These are phyloP conservation scores for Nyctanthes arbortristis DNA, from an alignment of 257 asterid species.

Conservation along the genomic window DNA sequence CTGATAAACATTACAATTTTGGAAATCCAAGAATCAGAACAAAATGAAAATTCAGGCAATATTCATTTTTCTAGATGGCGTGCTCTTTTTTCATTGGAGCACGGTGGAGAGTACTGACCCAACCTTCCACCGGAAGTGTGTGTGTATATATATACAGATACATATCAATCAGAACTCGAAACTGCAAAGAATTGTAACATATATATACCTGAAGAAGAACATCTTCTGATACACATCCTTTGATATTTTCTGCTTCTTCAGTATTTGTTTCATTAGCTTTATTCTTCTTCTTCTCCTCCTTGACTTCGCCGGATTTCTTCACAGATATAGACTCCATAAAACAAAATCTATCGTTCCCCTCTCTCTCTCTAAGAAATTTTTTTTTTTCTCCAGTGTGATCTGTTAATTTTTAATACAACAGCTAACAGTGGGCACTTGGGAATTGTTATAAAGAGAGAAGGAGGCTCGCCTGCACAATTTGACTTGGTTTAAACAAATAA, in stretches of 20 bases:
- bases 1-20: conserved; percentile 17
- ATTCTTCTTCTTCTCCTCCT: conserved; percentile 47
- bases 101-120: no score
- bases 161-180: no score
- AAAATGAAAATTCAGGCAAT: background rate
- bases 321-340: conserved; percentile 48
- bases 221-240: conserved; percentile 39
- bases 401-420: no score
- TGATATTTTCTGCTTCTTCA: no score
- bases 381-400: conserved; percentile 18
- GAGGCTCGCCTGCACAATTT: conserved; percentile 47
- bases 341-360: conserved; percentile 11
- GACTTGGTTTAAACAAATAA: conserved; percentile 65
- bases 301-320: conserved; percentile 30
- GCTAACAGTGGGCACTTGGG: conserved; percentile 36
- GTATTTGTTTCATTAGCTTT: conserved; percentile 34
- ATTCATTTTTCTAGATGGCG: background rate
- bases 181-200: background rate
- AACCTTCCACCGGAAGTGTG: no score
- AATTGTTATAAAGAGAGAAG: conserved; percentile 39
- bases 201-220: conserved; percentile 54
- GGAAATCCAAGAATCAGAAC: background rate
- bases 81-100: no score
- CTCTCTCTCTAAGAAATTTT: conserved; percentile 1
- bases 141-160: no score